These are phyloP conservation scores for Dendrobium officinale DNA, from an alignment of 106 monocot species.

Conservation along the genomic window DNA sequence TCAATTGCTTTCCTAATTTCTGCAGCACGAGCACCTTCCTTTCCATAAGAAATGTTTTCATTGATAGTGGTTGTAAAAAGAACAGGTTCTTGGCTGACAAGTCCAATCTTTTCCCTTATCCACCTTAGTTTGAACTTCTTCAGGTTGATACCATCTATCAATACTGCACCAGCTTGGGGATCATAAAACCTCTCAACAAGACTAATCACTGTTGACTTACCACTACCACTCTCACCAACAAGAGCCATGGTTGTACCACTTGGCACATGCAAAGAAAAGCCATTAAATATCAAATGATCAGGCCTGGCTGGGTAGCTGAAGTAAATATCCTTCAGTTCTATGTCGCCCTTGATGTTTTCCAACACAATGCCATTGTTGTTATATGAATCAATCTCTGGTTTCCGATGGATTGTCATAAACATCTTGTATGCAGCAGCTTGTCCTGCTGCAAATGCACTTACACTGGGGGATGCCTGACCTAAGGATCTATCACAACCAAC, in stretches of 20 bases:
- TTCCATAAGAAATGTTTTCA: conserved; percentile 77
- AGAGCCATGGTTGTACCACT: conserved; percentile 62
- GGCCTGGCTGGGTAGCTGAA: conserved; percentile 83
- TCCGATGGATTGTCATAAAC: conserved; percentile 60
- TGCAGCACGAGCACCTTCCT: conserved; percentile 33
- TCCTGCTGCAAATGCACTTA: conserved; percentile 46
- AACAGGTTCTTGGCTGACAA: conserved; percentile 78
- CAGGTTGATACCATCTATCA: conserved; percentile 70
- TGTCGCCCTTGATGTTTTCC: conserved; percentile 50
- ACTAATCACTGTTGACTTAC: conserved; percentile 76
- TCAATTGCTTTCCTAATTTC: conserved; percentile 55
- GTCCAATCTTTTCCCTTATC: conserved; percentile 69
- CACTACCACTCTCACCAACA: conserved; percentile 83
- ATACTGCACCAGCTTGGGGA: conserved; percentile 54
- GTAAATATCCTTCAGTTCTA: conserved; percentile 60
- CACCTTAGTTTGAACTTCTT: conserved; percentile 42
- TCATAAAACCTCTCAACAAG: conserved; percentile 79
- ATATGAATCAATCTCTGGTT: conserved; percentile 56
- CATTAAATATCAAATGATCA: conserved; percentile 48
- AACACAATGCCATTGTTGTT: conserved; percentile 29
- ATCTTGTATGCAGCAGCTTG: conserved; percentile 71
- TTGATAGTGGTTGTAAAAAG: conserved; percentile 59
- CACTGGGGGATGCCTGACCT: conserved; percentile 47
- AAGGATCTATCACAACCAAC: conserved; percentile 39
- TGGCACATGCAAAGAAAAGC: conserved; percentile 52